Conservation (phyloP, 2,329 filamentous ascomycete species). For the Alternaria triticimaculans region DNA sequence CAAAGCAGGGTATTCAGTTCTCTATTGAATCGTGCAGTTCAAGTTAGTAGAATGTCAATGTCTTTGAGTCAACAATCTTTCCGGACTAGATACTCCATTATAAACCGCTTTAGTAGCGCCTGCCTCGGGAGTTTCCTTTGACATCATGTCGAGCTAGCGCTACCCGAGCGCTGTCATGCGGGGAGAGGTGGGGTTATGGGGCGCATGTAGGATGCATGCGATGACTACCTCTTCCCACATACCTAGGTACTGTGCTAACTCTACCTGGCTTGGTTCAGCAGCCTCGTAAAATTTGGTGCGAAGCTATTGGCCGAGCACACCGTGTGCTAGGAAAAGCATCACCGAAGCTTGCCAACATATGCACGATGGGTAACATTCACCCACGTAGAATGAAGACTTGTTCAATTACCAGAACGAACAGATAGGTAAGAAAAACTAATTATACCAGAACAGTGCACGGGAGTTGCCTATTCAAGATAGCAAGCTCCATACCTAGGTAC, state of each 20-base stretch:
- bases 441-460: neutral
- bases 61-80: constrained; percentile 15
- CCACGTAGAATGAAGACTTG: neutral
- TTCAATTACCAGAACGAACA: neutral
- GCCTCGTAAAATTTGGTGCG: neutral
- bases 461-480: neutral
- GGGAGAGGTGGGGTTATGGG: constrained; percentile 31
- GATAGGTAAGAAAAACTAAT: neutral
- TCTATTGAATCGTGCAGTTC: constrained; percentile 15
- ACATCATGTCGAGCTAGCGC: neutral
- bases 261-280: constrained; percentile 6
- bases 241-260: constrained; percentile 4
- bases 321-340: neutral
- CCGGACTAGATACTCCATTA: neutral
- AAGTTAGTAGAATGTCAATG: constrained; percentile 20
- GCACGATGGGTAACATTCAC: neutral
- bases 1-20: constrained; percentile 1
- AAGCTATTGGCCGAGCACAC: constrained; percentile 2
- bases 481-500: neutral
- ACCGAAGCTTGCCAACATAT: constrained; percentile 20
- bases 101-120: constrained; percentile 1
- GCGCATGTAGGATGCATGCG: neutral
- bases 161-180: constrained; percentile 27
- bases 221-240: neutral
- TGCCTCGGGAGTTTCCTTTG: constrained; percentile 13